Percentiles rank a stretch among this genome's conserved stretches.
Evolutionary conservation across 176 grass and related monocot species (phyloP).

Genomic region (Panicum miliaceum): DNA sequence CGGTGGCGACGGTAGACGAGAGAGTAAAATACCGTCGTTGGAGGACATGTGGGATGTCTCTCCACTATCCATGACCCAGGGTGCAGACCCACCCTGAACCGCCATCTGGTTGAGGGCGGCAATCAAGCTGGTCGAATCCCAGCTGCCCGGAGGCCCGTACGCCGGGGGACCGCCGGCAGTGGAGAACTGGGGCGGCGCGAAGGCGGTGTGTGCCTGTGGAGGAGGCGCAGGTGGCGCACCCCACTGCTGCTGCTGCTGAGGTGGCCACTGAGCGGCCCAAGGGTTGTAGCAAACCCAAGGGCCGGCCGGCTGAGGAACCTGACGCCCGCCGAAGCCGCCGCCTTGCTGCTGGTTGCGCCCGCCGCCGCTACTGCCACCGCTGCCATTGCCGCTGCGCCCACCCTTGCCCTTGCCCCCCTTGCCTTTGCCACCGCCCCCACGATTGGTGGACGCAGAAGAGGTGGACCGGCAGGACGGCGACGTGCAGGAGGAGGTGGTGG

Average conservation of each 20-base stretch:
- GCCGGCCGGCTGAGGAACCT: background rate
- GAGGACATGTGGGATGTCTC: background rate
- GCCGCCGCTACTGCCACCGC: background rate
- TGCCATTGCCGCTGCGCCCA: background rate
- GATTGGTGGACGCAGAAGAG: background rate
- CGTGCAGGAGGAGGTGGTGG: rapidly evolving
- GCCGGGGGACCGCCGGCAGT: background rate
- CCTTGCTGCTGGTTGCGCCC: too few species aligned
- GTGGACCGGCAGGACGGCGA: background rate
- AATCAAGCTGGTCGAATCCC: background rate
- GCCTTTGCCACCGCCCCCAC: background rate
- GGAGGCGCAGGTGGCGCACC: background rate
- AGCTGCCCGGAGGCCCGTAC: background rate
- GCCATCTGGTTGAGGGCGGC: background rate
- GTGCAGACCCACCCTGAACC: background rate
- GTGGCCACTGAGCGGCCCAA: background rate
- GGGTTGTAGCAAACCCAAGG: background rate
- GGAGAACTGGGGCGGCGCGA: background rate
- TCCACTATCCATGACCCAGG: background rate
- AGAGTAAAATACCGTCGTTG: background rate
- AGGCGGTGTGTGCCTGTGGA: background rate
- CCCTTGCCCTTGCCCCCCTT: background rate
- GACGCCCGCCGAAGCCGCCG: too few species aligned
- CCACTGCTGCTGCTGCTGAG: too few species aligned
- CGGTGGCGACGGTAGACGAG: background rate